These are phyloP conservation scores for Eutrema salsugineum DNA, from an alignment of 441 rosid species.

Conservation along the genomic window DNA sequence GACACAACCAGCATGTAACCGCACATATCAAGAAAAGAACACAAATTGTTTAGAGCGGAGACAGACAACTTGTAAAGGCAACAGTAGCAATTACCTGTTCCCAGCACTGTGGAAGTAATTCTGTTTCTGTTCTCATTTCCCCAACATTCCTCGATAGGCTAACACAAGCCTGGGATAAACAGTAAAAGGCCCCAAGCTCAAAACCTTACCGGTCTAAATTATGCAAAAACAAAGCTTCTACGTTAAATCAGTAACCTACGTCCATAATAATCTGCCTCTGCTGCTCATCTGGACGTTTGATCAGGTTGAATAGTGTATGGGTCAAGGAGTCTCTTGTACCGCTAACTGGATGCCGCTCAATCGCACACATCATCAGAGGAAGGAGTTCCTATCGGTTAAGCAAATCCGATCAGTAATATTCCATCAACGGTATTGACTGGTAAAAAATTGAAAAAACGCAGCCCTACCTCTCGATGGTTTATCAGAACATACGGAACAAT, in stretches of 20 bases:
- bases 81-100: slow-evolving; percentile 72
- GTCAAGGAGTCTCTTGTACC: slow-evolving; percentile 86
- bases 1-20: slow-evolving; percentile 22
- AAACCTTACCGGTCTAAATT: not conserved
- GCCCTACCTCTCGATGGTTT: slow-evolving; percentile 90
- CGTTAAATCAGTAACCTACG: slow-evolving; percentile 50
- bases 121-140: slow-evolving; percentile 98
- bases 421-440: not conserved
- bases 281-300: slow-evolving; percentile 96
- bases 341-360: slow-evolving; percentile 92
- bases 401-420: not conserved
- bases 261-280: slow-evolving; percentile 96
- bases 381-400: slow-evolving; percentile 76
- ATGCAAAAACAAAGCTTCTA: slow-evolving; percentile 15
- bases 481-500: slow-evolving; percentile 97
- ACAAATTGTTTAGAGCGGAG: not conserved
- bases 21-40: not conserved
- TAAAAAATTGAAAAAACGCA: slow-evolving; percentile 12
- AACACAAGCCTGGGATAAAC: slow-evolving; percentile 81
- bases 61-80: slow-evolving; percentile 22
- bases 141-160: slow-evolving; percentile 94
- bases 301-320: slow-evolving; percentile 89
- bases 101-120: slow-evolving; percentile 99
- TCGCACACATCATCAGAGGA: slow-evolving; percentile 99
- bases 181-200: slow-evolving; percentile 29